Conservation (phyloP, 257 asterid genomes). For the Solanum arcanum region DNA sequence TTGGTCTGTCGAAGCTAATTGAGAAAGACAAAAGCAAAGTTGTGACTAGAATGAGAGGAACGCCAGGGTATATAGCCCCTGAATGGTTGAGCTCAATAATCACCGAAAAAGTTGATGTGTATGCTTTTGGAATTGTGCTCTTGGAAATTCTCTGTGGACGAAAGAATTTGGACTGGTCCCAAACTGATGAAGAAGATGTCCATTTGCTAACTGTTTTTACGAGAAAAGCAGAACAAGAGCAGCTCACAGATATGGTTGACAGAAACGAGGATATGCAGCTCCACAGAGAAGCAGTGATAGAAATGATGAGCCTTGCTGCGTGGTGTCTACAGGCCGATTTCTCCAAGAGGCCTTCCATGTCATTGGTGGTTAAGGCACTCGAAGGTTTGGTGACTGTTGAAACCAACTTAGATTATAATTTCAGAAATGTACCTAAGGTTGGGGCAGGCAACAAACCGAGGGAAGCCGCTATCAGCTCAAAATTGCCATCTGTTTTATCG, state of each 20-base stretch:
- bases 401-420: background rate
- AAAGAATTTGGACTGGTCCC: background rate
- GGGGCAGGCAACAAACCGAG: background rate
- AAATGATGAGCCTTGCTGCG: background rate
- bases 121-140: conserved; percentile 8
- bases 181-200: background rate
- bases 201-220: background rate
- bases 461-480: background rate
- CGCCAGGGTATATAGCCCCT: conserved; percentile 6
- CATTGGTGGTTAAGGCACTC: background rate
- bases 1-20: conserved; percentile 8
- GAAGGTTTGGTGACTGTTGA: background rate
- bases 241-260: background rate
- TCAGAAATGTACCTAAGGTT: background rate
- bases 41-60: conserved; percentile 1
- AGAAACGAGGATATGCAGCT: background rate
- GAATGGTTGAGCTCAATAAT: conserved; percentile 7
- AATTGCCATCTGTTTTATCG: background rate
- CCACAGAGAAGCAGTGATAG: background rate
- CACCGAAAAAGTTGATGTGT: conserved; percentile 14
- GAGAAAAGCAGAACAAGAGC: background rate
- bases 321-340: background rate
- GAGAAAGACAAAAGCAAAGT: conserved; percentile 9
- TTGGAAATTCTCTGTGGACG: background rate
- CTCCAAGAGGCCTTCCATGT: background rate